phyloP scores from a whole-genome alignment of 1,139 yeast species.

The Geotrichum bryndzae region DNA sequence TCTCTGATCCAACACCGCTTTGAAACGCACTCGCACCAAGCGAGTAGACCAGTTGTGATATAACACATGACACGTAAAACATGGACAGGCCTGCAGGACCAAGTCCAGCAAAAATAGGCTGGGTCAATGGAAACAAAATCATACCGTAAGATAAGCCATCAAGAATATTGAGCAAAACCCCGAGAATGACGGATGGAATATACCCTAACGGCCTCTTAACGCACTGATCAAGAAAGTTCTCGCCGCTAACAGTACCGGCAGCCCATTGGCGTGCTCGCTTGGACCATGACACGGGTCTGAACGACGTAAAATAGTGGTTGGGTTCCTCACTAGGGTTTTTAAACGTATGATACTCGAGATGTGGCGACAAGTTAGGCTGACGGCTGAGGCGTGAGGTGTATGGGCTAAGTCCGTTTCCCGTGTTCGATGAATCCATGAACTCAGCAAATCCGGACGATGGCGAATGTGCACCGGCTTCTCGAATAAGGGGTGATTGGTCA shows the following conservation, averaged over 20 bases:
- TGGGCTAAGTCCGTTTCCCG: not conserved
- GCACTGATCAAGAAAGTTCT: constrained; percentile 15
- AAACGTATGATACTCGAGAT: constrained; percentile 16
- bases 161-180: constrained; percentile 73
- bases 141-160: constrained; percentile 95
- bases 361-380: constrained; percentile 5
- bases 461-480: not conserved
- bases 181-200: constrained; percentile 41
- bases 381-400: not conserved
- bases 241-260: constrained; percentile 9
- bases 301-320: constrained; percentile 9
- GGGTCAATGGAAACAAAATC: constrained; percentile 91
- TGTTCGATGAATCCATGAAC: not conserved
- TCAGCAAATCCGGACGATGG: not conserved
- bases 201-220: constrained; percentile 42
- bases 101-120: constrained; percentile 62
- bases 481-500: not conserved
- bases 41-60: constrained; percentile 82
- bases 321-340: constrained; percentile 3
- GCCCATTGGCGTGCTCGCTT: constrained; percentile 15
- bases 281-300: constrained; percentile 14
- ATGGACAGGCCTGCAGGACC: constrained; percentile 90
- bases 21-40: constrained; percentile 86
- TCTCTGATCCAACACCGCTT: constrained; percentile 91
- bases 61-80: constrained; percentile 85